Percentiles rank a stretch among this genome's conserved stretches.
These are phyloP conservation scores for Podila epicladia DNA, from an alignment of 192 early-diverging fungal genomes.

Conservation along the genomic window DNA sequence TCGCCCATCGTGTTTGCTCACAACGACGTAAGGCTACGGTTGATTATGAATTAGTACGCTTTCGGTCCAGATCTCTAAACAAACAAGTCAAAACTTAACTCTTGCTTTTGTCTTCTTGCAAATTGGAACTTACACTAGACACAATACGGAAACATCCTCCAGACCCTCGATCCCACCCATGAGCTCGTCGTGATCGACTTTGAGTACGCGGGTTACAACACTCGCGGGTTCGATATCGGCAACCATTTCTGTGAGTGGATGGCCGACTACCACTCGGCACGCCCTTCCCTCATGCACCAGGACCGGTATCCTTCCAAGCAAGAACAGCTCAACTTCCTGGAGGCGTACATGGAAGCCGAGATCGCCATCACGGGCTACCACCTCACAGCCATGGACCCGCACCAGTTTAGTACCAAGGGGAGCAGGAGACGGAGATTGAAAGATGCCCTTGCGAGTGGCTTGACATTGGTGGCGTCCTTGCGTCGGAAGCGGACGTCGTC, in stretches of 20 bases:
- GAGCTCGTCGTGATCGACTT: slow-evolving; percentile 83
- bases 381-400: slow-evolving; percentile 24
- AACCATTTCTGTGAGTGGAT: slow-evolving; percentile 91
- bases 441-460: too few species aligned
- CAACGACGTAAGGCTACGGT: slow-evolving; percentile 80
- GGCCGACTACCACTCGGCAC: slow-evolving; percentile 75
- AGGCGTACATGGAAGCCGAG: slow-evolving; percentile 69
- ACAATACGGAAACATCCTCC: slow-evolving; percentile 91
- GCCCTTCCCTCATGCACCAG: slow-evolving; percentile 54
- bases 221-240: slow-evolving; percentile 80
- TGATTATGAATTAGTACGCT: too few species aligned
- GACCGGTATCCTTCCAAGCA: slow-evolving; percentile 61
- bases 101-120: background rate
- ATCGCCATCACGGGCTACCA: slow-evolving; percentile 54
- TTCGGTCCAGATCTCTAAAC: too few species aligned
- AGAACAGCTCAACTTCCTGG: slow-evolving; percentile 68
- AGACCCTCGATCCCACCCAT: slow-evolving; percentile 56
- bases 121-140: slow-evolving; percentile 48
- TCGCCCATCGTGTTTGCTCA: slow-evolving; percentile 88
- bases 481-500: too few species aligned
- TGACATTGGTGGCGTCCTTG: too few species aligned
- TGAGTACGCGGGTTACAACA: slow-evolving; percentile 85
- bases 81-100: background rate
- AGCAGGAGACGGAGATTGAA: too few species aligned
- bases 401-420: too few species aligned